Base-by-base conservation (phyloP, 1,284 basidiomycete genomes). In the Ceratobasidium papillatum region DNA sequence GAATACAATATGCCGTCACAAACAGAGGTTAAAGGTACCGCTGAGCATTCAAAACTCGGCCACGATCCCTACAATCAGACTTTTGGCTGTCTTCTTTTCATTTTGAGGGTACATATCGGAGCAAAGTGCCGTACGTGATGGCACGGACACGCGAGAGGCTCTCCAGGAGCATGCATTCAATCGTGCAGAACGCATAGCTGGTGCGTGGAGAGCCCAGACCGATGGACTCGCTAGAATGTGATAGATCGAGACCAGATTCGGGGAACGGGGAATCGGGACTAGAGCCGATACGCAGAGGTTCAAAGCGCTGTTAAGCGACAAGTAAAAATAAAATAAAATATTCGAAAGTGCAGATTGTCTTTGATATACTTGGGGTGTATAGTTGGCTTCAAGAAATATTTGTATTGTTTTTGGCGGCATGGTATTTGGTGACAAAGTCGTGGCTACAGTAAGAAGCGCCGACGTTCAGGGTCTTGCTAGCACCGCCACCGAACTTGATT, bases 401-500 rank as follows among this genome's bases (percentile, higher is more conserved):
- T 17, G 19, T n/a, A 4, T 47, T 9, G 45, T 19, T 25, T 4
- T 27, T 27, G 25, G 27, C 19, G 2, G 4, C 30, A 32, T 22
- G 27, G 30, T 56, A 8, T 17, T 52, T 52, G 25, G 30, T 32
- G 27, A 19, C 30, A 56, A 19, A 8, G 12, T 30, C 7, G 51
- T 17, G 52, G 11, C 52, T 14, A 19, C 3, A 32, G 45, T 12
- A 32, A 56, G 1, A 56, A 32, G 27, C 52, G 52, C 52, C 52
- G 52, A 8, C 14, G 27, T 34, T 27, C 52, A 52, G 49, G 49
- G 49, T 52, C 19, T 59, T 36, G 36, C 30, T 19, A 47, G 54
- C 54, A 71, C 54, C 19, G 68, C 68, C 68, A 71, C 68, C 38
- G n/a, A n/a, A 8, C 38, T 59, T 43, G 68, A 59, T 71, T 71